These are phyloP conservation scores for Phaeophleospora eucalypticola DNA, from an alignment of 2,329 filamentous ascomycete species.

Conservation along the genomic window DNA sequence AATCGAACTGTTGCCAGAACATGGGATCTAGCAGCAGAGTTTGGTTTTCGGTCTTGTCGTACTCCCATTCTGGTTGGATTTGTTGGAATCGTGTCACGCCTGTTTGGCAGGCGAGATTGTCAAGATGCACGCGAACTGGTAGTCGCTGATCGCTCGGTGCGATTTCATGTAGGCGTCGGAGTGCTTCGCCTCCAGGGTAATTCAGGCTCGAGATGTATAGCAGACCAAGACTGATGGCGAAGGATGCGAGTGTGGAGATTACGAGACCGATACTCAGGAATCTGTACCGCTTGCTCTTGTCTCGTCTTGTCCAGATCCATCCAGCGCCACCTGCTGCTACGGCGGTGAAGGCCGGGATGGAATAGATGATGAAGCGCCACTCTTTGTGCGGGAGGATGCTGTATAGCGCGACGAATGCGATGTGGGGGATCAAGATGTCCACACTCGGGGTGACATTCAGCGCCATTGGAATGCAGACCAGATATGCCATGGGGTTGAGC, in stretches of 20 bases:
- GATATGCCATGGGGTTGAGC: constrained; percentile 67
- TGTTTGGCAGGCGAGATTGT: constrained; percentile 60
- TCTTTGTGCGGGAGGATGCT: constrained; percentile 93
- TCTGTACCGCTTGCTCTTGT: constrained; percentile 56
- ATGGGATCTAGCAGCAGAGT: constrained; percentile 42
- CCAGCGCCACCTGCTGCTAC: constrained; percentile 70
- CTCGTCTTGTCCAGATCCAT: constrained; percentile 57
- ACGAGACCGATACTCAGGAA: constrained; percentile 54
- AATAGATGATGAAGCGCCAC: constrained; percentile 89
- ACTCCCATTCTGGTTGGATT: constrained; percentile 45
- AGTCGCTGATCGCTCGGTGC: constrained; percentile 11
- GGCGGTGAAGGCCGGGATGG: constrained; percentile 74
- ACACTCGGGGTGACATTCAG: constrained; percentile 50
- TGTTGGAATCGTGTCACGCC: constrained; percentile 59
- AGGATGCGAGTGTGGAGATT: constrained; percentile 57
- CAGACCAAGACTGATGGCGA: constrained; percentile 60
- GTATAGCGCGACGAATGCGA: constrained; percentile 74
- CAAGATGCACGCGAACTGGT: constrained; percentile 47
- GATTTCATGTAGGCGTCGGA: constrained; percentile 45
- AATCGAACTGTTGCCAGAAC: constrained; percentile 60
- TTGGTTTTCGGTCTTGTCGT: constrained; percentile 57
- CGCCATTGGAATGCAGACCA: constrained; percentile 49
- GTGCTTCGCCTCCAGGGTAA: constrained; percentile 84
- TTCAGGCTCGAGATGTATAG: constrained; percentile 81
- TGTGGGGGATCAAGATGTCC: constrained; percentile 58